These are phyloP conservation scores for Lophiotrema nucula DNA, from an alignment of 495 filamentous ascomycete genomes.

Conservation along the genomic window DNA sequence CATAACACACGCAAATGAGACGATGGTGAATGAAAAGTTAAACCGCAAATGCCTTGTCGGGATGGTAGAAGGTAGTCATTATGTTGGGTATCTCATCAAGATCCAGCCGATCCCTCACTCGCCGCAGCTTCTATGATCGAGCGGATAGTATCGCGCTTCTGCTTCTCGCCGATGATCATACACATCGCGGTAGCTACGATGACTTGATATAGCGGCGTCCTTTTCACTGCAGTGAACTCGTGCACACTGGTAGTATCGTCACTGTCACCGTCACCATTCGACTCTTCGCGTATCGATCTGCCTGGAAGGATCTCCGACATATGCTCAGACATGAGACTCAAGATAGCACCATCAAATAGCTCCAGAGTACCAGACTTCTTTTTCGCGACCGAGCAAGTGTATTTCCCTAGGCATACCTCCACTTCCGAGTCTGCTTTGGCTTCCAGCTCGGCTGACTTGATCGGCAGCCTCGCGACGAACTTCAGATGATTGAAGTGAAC, in stretches of 20 bases:
- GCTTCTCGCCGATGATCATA: slow-evolving; percentile 33
- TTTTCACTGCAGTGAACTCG: slow-evolving; percentile 6
- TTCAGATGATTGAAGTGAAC: slow-evolving; percentile 26
- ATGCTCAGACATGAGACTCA: slow-evolving; percentile 11
- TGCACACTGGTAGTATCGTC: background rate
- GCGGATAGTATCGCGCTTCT: slow-evolving; percentile 32
- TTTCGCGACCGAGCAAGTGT: slow-evolving; percentile 14
- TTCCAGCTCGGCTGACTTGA: background rate
- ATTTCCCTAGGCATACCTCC: slow-evolving; percentile 28
- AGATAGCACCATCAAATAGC: slow-evolving; percentile 27
- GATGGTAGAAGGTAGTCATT: too few species aligned
- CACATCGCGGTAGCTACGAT: slow-evolving; percentile 36
- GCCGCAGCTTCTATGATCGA: slow-evolving; percentile 12
- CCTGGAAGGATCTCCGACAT: background rate
- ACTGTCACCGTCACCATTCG: background rate
- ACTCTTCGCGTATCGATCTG: background rate
- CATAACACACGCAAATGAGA: too few species aligned
- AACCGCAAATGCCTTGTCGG: too few species aligned
- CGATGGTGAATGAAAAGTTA: too few species aligned
- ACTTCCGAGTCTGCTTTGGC: background rate
- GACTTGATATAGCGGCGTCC: slow-evolving; percentile 24
- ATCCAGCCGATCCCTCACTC: slow-evolving; percentile 10
- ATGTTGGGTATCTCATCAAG: too few species aligned
- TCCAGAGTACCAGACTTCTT: slow-evolving; percentile 24
- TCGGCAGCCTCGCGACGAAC: slow-evolving; percentile 20